These are phyloP conservation scores for Vairimorpha necatrix DNA, from an alignment of 371 early-diverging fungal species.

Conservation along the genomic window DNA sequence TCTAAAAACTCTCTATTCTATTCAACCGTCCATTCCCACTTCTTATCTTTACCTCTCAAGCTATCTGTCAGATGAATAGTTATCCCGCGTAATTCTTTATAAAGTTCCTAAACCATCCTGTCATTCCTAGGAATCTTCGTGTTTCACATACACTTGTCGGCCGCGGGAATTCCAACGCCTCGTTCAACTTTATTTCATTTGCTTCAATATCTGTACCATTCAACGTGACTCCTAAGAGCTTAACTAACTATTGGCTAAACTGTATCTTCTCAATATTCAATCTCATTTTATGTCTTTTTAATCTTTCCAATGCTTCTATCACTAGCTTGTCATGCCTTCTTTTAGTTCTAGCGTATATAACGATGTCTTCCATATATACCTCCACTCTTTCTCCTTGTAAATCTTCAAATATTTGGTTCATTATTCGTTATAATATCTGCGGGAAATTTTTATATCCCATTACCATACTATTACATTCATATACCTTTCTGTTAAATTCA, in stretches of 20 bases:
- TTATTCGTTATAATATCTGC: constrained; percentile 43
- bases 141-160: constrained; percentile 11
- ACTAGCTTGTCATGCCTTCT: constrained; percentile 32
- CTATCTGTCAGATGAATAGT: constrained; percentile 1
- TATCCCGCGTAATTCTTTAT: neutral
- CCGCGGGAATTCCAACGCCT: constrained; percentile 7
- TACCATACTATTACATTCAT: constrained; percentile 47
- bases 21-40: constrained; percentile 20
- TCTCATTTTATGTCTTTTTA: constrained; percentile 12
- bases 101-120: constrained; percentile 13
- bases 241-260: constrained; percentile 23
- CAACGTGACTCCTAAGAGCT: constrained; percentile 38
- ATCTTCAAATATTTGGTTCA: constrained; percentile 46
- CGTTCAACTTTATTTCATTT: constrained; percentile 19
- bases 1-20: constrained; percentile 7
- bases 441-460: constrained; percentile 49
- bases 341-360: constrained; percentile 19
- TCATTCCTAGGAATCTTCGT: constrained; percentile 11
- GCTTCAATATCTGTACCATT: constrained; percentile 1
- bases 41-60: constrained; percentile 16
- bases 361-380: constrained; percentile 42
- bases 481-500: constrained; percentile 15
- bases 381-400: neutral
- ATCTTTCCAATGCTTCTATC: constrained; percentile 15
- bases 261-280: constrained; percentile 30